A percentile compares a stretch with the other conserved stretches of the same genome.
Conservation (phyloP, 768 basidiomycete species). For the Antrodiella citrinella region DNA sequence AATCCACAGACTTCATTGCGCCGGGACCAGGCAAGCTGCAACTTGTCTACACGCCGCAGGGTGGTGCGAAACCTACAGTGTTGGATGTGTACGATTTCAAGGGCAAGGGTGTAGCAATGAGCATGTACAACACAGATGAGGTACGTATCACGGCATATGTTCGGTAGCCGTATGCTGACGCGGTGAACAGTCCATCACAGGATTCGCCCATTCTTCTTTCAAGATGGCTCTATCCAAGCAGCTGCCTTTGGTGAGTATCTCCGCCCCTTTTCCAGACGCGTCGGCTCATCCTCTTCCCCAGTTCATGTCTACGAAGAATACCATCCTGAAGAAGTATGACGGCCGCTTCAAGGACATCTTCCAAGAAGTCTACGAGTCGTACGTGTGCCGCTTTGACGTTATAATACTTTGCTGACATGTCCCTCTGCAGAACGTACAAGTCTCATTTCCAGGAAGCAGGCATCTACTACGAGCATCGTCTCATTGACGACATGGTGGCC, state of each 20-base stretch:
- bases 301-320: constrained; percentile 99
- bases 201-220: constrained; percentile 96
- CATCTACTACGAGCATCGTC: constrained; percentile 92
- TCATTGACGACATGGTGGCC: constrained; percentile 98
- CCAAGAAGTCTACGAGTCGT: constrained; percentile 88
- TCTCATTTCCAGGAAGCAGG: constrained; percentile 56
- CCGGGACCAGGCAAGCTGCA: constrained; percentile 92
- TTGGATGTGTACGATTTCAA: constrained; percentile 93
- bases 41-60: constrained; percentile 78
- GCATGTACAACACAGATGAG: constrained; percentile 99
- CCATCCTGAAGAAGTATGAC: constrained; percentile 95
- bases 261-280: not conserved
- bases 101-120: constrained; percentile 86
- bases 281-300: constrained; percentile 17
- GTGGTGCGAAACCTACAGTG: constrained; percentile 57
- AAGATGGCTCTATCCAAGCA: constrained; percentile 87
- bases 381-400: constrained; percentile 20
- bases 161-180: not conserved
- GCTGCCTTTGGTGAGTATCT: constrained; percentile 55
- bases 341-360: constrained; percentile 99
- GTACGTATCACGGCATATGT: constrained; percentile 27
- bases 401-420: not conserved
- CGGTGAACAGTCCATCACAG: constrained; percentile 66
- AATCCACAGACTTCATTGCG: constrained; percentile 87
- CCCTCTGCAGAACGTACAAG: constrained; percentile 51